A percentile compares a stretch with the other conserved stretches of the same genome.
These are phyloP conservation scores for Boletus rubropictus DNA, from an alignment of 768 basidiomycete species.

Conservation along the genomic window DNA sequence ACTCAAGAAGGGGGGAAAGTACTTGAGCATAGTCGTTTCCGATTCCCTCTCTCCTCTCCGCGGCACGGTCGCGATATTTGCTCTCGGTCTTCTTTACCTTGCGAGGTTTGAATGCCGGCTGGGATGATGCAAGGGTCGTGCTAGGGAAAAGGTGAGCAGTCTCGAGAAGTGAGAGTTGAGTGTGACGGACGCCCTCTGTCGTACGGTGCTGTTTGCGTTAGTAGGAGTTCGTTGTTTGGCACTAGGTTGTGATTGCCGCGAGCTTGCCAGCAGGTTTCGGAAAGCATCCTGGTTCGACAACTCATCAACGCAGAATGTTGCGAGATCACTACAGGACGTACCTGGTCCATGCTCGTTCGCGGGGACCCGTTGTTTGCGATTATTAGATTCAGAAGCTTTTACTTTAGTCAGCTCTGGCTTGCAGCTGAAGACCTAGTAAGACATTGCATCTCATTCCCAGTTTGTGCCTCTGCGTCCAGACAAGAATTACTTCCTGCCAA, in stretches of 20 bases:
- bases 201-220: neutral
- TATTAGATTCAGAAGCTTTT: constrained; percentile 26
- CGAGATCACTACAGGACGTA: neutral
- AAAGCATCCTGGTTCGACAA: constrained; percentile 50
- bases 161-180: neutral
- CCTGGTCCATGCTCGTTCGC: constrained; percentile 26
- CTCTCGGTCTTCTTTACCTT: constrained; percentile 60
- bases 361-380: constrained; percentile 22
- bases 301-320: neutral
- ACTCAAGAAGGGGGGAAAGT: constrained; percentile 7
- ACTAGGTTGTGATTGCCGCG: constrained; percentile 21
- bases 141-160: constrained; percentile 23
- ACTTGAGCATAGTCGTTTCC: constrained; percentile 74
- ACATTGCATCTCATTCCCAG: neutral
- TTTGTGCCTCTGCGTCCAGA: constrained; percentile 3
- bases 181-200: constrained; percentile 17
- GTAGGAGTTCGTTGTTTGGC: constrained; percentile 2
- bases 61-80: constrained; percentile 70
- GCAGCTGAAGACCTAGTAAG: too few species aligned
- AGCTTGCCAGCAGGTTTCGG: constrained; percentile 42
- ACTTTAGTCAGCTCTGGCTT: too few species aligned
- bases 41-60: constrained; percentile 61
- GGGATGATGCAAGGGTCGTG: constrained; percentile 44
- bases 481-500: too few species aligned
- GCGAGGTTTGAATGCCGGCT: constrained; percentile 75